Evolutionary conservation across 371 early-diverging fungal genomes (phyloP).

Genomic region (Amoeboaphelidium occidentale): DNA sequence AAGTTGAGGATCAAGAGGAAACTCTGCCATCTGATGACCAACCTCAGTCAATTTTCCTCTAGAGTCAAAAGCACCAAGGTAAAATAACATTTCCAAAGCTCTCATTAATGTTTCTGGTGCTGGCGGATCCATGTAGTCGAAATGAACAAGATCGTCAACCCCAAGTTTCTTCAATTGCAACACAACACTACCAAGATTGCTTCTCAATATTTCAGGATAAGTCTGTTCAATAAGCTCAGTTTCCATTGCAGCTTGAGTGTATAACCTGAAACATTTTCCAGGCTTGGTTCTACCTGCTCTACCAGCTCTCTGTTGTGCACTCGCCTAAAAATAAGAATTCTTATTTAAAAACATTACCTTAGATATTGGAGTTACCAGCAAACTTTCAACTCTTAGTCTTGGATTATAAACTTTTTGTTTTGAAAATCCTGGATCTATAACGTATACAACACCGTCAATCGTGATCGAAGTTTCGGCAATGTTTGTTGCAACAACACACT

Average conservation of each 20-base stretch:
- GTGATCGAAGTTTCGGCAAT: conserved; percentile 97
- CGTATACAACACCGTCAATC: conserved; percentile 91
- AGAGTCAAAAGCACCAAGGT: conserved; percentile 65
- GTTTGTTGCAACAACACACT: conserved; percentile 87
- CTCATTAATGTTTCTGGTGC: conserved; percentile 76
- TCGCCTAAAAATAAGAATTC: too few relatives aligned
- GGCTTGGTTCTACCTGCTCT: conserved; percentile 75
- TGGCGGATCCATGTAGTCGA: conserved; percentile 85
- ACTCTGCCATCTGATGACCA: conserved; percentile 61
- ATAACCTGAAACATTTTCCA: conserved; percentile 84
- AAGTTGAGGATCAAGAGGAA: conserved; percentile 75
- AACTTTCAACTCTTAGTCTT: conserved; percentile 54
- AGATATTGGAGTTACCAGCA: conserved; percentile 45
- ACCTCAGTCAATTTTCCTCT: conserved; percentile 56
- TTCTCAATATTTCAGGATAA: conserved; percentile 67
- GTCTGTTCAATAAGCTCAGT: conserved; percentile 59
- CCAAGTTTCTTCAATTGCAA: conserved; percentile 66
- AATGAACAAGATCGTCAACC: conserved; percentile 66
- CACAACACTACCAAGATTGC: conserved; percentile 57
- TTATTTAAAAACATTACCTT: too few relatives aligned
- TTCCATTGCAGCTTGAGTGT: conserved; percentile 61
- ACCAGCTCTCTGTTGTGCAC: conserved; percentile 64
- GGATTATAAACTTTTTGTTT: conserved; percentile 94
- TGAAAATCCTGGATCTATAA: conserved; percentile 88
- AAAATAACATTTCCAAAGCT: conserved; percentile 65